Conservation (phyloP, 495 filamentous ascomycete genomes). For the Letharia lupina region DNA sequence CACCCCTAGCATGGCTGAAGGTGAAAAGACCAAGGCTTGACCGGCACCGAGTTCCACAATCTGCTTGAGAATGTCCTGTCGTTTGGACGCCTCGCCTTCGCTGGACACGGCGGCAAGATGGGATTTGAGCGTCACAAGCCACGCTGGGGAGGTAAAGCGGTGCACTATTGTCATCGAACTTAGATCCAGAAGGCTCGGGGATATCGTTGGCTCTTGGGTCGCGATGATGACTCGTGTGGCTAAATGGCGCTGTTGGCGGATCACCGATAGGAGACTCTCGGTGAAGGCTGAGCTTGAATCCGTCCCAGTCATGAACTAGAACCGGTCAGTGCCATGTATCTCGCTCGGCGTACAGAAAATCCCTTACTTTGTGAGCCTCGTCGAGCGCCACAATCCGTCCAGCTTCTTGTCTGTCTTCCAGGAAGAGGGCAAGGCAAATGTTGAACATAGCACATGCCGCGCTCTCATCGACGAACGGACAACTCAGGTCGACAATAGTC, state of each 20-base stretch:
- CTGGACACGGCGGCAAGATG: slow-evolving; percentile 49
- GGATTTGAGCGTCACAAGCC: slow-evolving; percentile 51
- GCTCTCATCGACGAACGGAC: slow-evolving; percentile 58
- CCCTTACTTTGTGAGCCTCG: slow-evolving; percentile 49
- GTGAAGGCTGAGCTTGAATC: slow-evolving; percentile 46
- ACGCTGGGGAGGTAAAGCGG: slow-evolving; percentile 62
- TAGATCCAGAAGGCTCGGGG: slow-evolving; percentile 57
- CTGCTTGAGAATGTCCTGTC: slow-evolving; percentile 39
- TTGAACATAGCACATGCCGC: slow-evolving; percentile 63
- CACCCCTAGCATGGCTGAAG: slow-evolving; percentile 46
- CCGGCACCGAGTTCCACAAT: slow-evolving; percentile 55
- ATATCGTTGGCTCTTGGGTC: slow-evolving; percentile 74
- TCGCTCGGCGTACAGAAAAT: not conserved
- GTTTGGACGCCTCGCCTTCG: slow-evolving; percentile 21
- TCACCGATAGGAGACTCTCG: slow-evolving; percentile 51
- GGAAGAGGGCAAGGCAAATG: slow-evolving; percentile 53
- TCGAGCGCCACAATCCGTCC: slow-evolving; percentile 50
- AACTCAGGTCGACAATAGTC: slow-evolving; percentile 68
- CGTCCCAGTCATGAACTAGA: slow-evolving; percentile 43
- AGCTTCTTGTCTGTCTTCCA: slow-evolving; percentile 39
- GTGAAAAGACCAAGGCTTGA: slow-evolving; percentile 59
- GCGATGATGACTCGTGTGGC: slow-evolving; percentile 59
- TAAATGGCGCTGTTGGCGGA: slow-evolving; percentile 64
- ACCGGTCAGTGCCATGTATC: not conserved
- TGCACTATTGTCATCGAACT: slow-evolving; percentile 70